Evolutionary conservation across 345 rosid genomes (phyloP).

Genomic region (Eucalyptus shirleyi): DNA sequence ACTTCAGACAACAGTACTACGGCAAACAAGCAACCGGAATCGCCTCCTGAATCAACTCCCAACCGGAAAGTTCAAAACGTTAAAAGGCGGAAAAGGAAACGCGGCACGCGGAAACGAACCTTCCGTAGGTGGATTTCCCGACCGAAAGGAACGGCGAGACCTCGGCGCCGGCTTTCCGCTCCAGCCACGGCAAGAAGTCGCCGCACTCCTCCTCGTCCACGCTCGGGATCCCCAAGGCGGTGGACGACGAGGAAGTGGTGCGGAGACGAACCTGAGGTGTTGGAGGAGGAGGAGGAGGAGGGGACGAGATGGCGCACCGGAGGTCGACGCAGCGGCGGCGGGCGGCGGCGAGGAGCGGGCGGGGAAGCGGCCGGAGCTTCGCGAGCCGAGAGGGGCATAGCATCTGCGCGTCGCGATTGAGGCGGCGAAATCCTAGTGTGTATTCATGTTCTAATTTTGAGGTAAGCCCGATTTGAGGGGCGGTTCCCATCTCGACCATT

Average conservation of each 20-base stretch:
- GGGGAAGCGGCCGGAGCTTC: background rate
- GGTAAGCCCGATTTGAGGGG: too few relatives aligned
- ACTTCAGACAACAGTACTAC: background rate
- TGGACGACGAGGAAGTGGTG: background rate
- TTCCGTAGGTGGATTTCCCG: slow-evolving; percentile 62
- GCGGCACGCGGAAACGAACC: slow-evolving; percentile 20
- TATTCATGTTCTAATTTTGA: too few relatives aligned
- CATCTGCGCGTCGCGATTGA: background rate
- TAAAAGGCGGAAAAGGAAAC: background rate
- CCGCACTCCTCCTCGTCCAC: slow-evolving; percentile 26
- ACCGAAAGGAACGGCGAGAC: slow-evolving; percentile 45
- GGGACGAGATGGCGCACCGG: background rate
- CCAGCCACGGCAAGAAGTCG: slow-evolving; percentile 81
- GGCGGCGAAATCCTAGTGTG: background rate
- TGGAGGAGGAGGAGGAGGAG: background rate
- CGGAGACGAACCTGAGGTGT: background rate
- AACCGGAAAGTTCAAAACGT: background rate
- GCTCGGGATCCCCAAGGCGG: background rate
- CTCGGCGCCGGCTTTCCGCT: slow-evolving; percentile 42
- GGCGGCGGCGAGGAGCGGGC: background rate
- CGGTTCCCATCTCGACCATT: too few relatives aligned
- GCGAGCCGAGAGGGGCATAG: background rate
- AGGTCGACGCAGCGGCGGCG: background rate
- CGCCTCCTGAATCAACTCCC: background rate
- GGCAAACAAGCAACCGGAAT: background rate